Evolutionary conservation across 2,329 filamentous ascomycete genomes (phyloP), one percentile per base, ranked within the genome.

Genomic region (Phyllosticta citrichinensis): DNA sequence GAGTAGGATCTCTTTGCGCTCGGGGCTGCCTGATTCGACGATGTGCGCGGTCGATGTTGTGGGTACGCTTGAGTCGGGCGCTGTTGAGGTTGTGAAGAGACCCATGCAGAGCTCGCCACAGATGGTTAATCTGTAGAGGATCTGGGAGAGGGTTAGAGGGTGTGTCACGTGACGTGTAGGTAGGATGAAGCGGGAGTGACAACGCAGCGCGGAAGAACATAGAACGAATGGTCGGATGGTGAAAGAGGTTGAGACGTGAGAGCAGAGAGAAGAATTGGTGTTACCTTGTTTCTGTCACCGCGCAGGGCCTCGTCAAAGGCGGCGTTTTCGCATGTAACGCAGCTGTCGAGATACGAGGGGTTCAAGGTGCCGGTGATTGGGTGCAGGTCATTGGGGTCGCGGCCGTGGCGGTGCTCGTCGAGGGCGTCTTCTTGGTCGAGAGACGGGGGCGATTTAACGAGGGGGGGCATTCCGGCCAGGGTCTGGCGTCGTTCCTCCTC

Each of bases 61-160:
- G 64, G 81, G 76, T 68, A 80, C 61, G 47, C 52, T 47, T 71
- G 68, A 79, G 69, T 52, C 80, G 78, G 52, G 71, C 71, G 11
- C 80, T 76, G 71, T 57, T 33, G 58, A 51, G 14, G 84, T 87
- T 65, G 87, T 88, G 77, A 93, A 96, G 60, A 96, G 76, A 27
- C 91, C 92, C 58, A 92, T 79, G 71, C 84, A 87, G 60, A 96
- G 81, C 69, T 92, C 88, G 50, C 88, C 86, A 71, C 88, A 92
- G 68, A 79, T 81, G 25, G 80, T 82, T 25, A 96, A 82, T 63
- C 90, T 87, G 74, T 95, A 95, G 61, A 82, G 76, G 68, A 94
- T 84, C 89, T 93, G 69, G 50, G 53, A 54, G 55, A 30, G 40
- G 22, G 55, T 57, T 50, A 53, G 50, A 20, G 14, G 11, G 19